These are phyloP conservation scores for Cephalotrichum gorgonifer DNA, from an alignment of 2,329 filamentous ascomycete genomes.

Conservation along the genomic window DNA sequence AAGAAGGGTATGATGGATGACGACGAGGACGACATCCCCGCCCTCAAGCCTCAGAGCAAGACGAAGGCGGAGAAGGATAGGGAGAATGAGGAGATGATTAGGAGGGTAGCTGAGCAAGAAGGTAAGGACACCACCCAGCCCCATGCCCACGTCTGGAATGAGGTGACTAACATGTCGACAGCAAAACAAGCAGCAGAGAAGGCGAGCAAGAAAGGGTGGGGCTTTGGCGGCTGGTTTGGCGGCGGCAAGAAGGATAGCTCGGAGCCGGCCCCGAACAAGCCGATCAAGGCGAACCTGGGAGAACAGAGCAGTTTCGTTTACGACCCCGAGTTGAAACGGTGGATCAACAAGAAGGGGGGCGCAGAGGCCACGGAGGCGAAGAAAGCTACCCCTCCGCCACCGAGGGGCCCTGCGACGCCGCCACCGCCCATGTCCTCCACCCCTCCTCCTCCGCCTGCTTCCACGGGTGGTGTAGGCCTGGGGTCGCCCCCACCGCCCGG, in stretches of 20 bases:
- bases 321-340: constrained; percentile 91
- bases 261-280: constrained; percentile 33
- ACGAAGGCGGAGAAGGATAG: constrained; percentile 59
- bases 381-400: constrained; percentile 68
- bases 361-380: constrained; percentile 49
- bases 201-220: constrained; percentile 58
- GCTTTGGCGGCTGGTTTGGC: constrained; percentile 67
- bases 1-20: constrained; percentile 77
- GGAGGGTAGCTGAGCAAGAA: constrained; percentile 69
- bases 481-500: constrained; percentile 11
- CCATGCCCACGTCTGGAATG: not conserved
- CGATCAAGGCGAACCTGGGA: constrained; percentile 88
- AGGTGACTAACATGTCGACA: constrained; percentile 15
- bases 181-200: constrained; percentile 48
- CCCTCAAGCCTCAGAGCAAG: constrained; percentile 41
- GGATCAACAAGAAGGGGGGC: constrained; percentile 91
- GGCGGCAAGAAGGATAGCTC: constrained; percentile 54
- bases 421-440: constrained; percentile 27
- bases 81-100: constrained; percentile 77
- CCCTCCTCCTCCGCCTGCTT: constrained; percentile 18
- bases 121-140: constrained; percentile 31
- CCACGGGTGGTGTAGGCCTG: constrained; percentile 7
- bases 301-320: constrained; percentile 91
- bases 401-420: constrained; percentile 44
- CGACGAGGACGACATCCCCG: constrained; percentile 61